These are phyloP conservation scores for Amanita exitialis DNA, from an alignment of 768 basidiomycete species.

Conservation along the genomic window DNA sequence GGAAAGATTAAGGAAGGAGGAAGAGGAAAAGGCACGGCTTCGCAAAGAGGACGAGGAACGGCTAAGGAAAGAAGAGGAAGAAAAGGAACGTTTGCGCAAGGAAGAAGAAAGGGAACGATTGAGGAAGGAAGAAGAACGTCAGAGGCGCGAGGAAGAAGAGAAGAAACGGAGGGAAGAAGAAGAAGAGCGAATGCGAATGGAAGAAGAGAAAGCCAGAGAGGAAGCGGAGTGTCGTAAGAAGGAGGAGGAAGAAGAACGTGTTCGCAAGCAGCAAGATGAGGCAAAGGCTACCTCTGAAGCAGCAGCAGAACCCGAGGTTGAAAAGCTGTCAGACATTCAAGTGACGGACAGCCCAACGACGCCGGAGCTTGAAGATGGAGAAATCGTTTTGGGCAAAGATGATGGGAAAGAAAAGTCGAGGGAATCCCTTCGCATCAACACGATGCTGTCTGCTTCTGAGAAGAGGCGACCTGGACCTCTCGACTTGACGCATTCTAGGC, in stretches of 20 bases:
- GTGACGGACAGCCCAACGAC: conserved; percentile 35
- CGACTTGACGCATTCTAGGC: conserved; percentile 50
- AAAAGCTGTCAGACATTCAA: conserved; percentile 18
- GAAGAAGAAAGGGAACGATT: conserved; percentile 21
- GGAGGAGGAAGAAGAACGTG: conserved; percentile 19
- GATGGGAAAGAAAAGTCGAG: conserved; percentile 36
- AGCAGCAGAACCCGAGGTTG: conserved; percentile 21
- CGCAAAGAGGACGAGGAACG: conserved; percentile 21
- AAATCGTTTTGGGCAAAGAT: conserved; percentile 23
- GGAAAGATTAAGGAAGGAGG: conserved; percentile 12
- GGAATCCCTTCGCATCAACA: conserved; percentile 59
- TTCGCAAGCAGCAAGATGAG: conserved; percentile 26
- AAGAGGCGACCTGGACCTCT: conserved; percentile 64
- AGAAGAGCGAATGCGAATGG: conserved; percentile 21
- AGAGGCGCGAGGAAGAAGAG: conserved; percentile 18
- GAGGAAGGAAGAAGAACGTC: conserved; percentile 23
- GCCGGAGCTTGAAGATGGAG: conserved; percentile 32
- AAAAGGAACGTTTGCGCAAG: conserved; percentile 18
- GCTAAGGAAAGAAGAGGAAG: conserved; percentile 18
- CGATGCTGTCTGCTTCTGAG: conserved; percentile 25
- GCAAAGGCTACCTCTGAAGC: conserved; percentile 24
- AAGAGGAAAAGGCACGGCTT: conserved; percentile 31
- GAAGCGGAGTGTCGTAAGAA: conserved; percentile 10
- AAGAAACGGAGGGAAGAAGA: conserved; percentile 16
- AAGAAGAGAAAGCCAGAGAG: conserved; percentile 20